Evolutionary conservation across 345 rosid genomes (phyloP), one percentile per base, ranked within the genome.

Genomic region (Arabis hirsuta): DNA sequence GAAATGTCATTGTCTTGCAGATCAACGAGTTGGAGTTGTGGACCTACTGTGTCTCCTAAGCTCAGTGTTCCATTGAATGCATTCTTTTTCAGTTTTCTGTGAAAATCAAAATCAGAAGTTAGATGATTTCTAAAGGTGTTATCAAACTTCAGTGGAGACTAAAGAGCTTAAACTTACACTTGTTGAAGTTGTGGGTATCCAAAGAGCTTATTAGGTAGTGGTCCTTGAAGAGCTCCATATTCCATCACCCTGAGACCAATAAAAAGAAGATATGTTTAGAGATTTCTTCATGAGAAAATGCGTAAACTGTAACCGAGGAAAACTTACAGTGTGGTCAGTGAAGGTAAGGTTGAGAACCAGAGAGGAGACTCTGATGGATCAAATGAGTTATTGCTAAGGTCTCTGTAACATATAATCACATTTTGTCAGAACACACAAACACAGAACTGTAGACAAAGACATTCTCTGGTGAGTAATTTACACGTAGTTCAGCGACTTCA

Each of bases 311-410:
- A 63, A 61, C 43, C 20, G 63, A 8, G 12, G n/a, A 55, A 58
- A 42, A 73, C 89, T 80, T 83, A 95, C 99, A 91, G 67, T 55
- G 99, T 83, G 73, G 87, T 89, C 16, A 95, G 89, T 4, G 93
- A 95, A 26, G 93, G 86, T 71, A 91, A 87, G 68, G 87, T 86
- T 51, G 88, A 86, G 81, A 95, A 88, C 99, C 99, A 95, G 59
- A 51, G 63, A 44, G 99, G 99, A 82, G 88, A 81, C 20, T 80
- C 81, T 54, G 93, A 69, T 39, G 85, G 82, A 47, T 77, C 78
- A 79, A 95, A 95, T 29, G 86, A 82, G 76, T 91, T 90, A 77
- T 84, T 90, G 81, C 99, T 95, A 14, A 95, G 89, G 65, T 95
- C 97, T 82, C 99, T 95, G 90, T 54, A 55, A 67, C 29, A 65